phyloP scores from a whole-genome alignment of 805 yeast genomes.

The Yamadazyma philogaea region DNA sequence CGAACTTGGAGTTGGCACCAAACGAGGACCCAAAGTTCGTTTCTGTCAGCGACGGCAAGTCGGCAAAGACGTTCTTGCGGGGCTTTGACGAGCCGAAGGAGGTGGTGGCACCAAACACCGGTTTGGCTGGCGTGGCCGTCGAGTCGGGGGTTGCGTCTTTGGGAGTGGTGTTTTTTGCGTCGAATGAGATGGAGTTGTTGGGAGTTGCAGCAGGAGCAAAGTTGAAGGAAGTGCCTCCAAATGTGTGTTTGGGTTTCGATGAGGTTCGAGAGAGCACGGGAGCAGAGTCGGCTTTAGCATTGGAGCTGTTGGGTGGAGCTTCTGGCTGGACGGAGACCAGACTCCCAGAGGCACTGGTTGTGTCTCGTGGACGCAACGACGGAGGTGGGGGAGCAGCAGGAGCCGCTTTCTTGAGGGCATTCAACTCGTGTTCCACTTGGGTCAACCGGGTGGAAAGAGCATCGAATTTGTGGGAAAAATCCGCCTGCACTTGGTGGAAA shows the following conservation, averaged over 20 bases:
- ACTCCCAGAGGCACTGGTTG: slow-evolving; percentile 1
- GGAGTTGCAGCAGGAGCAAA: slow-evolving; percentile 15
- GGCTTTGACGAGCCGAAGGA: slow-evolving; percentile 32
- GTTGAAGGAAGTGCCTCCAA: slow-evolving; percentile 22
- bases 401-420: slow-evolving; percentile 4
- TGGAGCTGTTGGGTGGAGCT: slow-evolving; percentile 1
- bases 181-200: slow-evolving; percentile 13
- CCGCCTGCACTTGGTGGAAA: not conserved
- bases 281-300: not conserved
- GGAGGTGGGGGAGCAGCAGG: slow-evolving; percentile 10
- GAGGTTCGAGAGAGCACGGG: not conserved
- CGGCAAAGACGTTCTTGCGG: slow-evolving; percentile 26
- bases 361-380: slow-evolving; percentile 12
- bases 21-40: slow-evolving; percentile 24
- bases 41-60: slow-evolving; percentile 14
- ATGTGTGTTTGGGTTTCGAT: slow-evolving; percentile 16
- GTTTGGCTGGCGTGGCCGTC: slow-evolving; percentile 11
- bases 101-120: slow-evolving; percentile 42
- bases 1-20: slow-evolving; percentile 47
- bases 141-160: slow-evolving; percentile 11
- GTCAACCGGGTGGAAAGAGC: slow-evolving; percentile 21
- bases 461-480: slow-evolving; percentile 17
- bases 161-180: slow-evolving; percentile 8
- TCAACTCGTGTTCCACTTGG: slow-evolving; percentile 17
- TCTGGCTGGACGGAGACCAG: not conserved